Evolutionary conservation across 2,329 filamentous ascomycete genomes (phyloP).

Genomic region (Penicillium sp.): DNA sequence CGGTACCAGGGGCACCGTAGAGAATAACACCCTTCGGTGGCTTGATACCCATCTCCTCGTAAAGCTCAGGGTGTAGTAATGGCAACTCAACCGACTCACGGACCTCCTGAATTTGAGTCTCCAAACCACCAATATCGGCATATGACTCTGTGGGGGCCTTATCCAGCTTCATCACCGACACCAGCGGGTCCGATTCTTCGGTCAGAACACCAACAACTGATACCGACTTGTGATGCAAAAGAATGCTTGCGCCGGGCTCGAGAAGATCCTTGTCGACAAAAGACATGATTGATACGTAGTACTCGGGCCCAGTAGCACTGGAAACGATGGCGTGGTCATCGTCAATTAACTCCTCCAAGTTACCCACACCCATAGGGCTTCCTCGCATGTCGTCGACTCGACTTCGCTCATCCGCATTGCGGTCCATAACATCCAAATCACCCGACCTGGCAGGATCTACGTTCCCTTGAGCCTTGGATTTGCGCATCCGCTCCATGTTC

Average conservation of each 20-base stretch:
- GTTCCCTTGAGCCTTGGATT: conserved; percentile 73
- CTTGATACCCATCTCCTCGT: conserved; percentile 99
- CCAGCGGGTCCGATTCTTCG: conserved; percentile 90
- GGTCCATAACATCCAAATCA: conserved; percentile 75
- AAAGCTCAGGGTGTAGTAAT: conserved; percentile 90
- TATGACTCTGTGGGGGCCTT: conserved; percentile 98
- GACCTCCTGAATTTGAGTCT: conserved; percentile 95
- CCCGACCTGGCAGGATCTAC: conserved; percentile 56
- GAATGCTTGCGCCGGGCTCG: conserved; percentile 91
- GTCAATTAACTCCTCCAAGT: conserved; percentile 97
- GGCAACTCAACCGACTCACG: conserved; percentile 95
- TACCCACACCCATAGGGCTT: conserved; percentile 97
- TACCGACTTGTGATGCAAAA: conserved; percentile 96
- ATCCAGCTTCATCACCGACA: conserved; percentile 98
- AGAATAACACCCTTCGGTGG: conserved; percentile 99
- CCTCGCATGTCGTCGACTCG: conserved; percentile 98
- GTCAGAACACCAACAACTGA: conserved; percentile 97
- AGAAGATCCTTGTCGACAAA: conserved; percentile 99
- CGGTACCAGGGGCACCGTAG: conserved; percentile 94
- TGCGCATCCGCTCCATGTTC: conserved; percentile 94
- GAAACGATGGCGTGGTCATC: conserved; percentile 99
- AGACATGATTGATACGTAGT: conserved; percentile 99
- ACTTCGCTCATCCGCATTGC: conserved; percentile 90
- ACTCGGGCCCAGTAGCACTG: conserved; percentile 94
- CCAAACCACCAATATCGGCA: conserved; percentile 95